These are phyloP conservation scores for Fusarium succisae DNA, from an alignment of 2,329 filamentous ascomycete species.

Conservation along the genomic window DNA sequence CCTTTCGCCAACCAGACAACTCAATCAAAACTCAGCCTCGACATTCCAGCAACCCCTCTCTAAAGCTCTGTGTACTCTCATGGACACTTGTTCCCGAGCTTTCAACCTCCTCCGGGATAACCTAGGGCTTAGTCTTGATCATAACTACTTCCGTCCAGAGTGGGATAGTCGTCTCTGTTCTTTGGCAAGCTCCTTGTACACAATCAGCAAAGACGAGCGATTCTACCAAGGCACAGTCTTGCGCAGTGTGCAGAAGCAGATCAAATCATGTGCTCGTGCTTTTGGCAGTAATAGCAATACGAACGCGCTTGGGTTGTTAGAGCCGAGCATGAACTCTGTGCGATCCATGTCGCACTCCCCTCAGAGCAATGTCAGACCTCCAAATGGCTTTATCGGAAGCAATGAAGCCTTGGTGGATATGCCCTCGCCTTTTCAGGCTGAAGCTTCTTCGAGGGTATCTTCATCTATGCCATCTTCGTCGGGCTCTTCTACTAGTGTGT, in stretches of 20 bases:
- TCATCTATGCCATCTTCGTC: conserved; percentile 40
- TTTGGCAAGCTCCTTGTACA: conserved; percentile 41
- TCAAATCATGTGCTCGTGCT: conserved; percentile 42
- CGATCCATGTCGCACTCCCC: conserved; percentile 38
- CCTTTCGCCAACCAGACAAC: conserved; percentile 36
- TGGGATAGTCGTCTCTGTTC: conserved; percentile 40
- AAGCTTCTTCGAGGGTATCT: conserved; percentile 29
- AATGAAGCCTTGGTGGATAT: conserved; percentile 9
- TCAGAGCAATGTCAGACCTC: conserved; percentile 10
- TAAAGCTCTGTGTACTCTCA: conserved; percentile 42
- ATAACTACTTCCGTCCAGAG: conserved; percentile 31
- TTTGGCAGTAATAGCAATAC: conserved; percentile 29
- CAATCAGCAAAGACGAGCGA: conserved; percentile 42
- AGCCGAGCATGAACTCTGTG: conserved; percentile 23
- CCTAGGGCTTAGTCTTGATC: conserved; percentile 23
- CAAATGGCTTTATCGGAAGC: conserved; percentile 6
- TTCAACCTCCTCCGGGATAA: conserved; percentile 39
- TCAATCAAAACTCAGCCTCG: conserved; percentile 26
- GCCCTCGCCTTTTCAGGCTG: conserved; percentile 23
- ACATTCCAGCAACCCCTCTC: conserved; percentile 41
- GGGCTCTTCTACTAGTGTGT: conserved; percentile 33
- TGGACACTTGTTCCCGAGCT: conserved; percentile 47
- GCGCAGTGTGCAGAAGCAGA: conserved; percentile 41
- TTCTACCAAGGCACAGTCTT: conserved; percentile 41
- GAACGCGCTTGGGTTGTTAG: conserved; percentile 31